Evolutionary conservation across 1,139 yeast genomes (phyloP).

Genomic region (Meyerozyma carpophila): DNA sequence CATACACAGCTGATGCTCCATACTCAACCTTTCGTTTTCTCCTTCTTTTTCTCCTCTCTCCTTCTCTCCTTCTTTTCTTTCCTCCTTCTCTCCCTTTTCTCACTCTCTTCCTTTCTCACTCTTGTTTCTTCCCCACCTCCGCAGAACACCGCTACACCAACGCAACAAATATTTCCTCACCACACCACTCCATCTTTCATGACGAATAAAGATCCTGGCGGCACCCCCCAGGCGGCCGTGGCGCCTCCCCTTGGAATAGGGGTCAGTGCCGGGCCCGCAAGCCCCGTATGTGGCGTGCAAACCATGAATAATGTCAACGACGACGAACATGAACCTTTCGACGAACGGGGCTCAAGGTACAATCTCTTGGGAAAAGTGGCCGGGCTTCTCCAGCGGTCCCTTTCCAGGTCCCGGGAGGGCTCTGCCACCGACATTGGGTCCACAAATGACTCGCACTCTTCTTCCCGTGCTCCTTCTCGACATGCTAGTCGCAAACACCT

Average conservation of each 20-base stretch:
- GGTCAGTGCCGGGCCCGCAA: neutral
- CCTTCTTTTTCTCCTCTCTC: too few species aligned
- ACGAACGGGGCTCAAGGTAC: constrained; percentile 17
- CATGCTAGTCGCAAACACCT: constrained; percentile 1
- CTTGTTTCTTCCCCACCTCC: neutral
- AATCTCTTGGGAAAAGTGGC: constrained; percentile 29
- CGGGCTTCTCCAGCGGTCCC: constrained; percentile 23
- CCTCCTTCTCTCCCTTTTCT: neutral
- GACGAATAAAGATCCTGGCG: neutral
- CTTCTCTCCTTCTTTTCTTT: neutral
- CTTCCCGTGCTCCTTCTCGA: constrained; percentile 1
- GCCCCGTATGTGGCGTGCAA: neutral
- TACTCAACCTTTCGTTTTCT: neutral
- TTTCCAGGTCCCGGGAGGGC: constrained; percentile 14
- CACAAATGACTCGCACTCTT: constrained; percentile 1
- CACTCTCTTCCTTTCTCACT: neutral
- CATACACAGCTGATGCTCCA: too few species aligned
- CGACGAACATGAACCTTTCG: constrained; percentile 2
- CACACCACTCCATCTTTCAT: neutral
- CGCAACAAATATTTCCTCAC: neutral
- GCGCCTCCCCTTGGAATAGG: neutral
- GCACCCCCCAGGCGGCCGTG: neutral
- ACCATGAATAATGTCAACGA: neutral
- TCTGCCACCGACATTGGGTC: constrained; percentile 11
- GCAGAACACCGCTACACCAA: neutral